Conservation (phyloP, 768 basidiomycete species). For the Boletellus ananas region DNA sequence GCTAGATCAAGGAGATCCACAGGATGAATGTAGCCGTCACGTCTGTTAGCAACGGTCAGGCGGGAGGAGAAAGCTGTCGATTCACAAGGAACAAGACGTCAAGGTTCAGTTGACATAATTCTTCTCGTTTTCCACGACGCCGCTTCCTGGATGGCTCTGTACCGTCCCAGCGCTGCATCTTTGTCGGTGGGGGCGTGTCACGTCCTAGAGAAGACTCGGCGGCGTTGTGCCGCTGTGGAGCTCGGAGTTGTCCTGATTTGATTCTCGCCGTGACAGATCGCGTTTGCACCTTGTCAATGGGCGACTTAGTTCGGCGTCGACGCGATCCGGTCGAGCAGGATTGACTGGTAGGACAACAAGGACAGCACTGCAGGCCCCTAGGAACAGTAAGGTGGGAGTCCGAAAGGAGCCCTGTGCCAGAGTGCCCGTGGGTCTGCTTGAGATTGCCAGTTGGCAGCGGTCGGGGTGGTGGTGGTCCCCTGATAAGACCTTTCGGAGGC, state of each 20-base stretch:
- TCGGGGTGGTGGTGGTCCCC: too few species aligned
- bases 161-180: background rate
- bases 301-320: too few species aligned
- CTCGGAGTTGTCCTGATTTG: too few species aligned
- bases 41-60: background rate
- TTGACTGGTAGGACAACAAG: too few species aligned
- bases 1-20: conserved; percentile 30
- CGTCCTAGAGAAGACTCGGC: background rate
- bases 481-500: too few species aligned
- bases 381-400: too few species aligned
- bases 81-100: conserved; percentile 19
- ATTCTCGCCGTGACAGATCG: background rate
- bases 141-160: background rate
- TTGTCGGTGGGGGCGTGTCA: background rate
- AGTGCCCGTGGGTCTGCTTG: too few species aligned
- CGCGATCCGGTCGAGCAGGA: too few species aligned
- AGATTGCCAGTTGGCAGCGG: too few species aligned
- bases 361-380: too few species aligned
- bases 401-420: too few species aligned
- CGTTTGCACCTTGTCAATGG: background rate
- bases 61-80: background rate
- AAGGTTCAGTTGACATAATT: conserved; percentile 10
- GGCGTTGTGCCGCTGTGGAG: too few species aligned
- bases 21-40: conserved; percentile 32
- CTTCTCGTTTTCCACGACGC: background rate